Conservation (phyloP, 2,329 filamentous ascomycete genomes). For the Fusarium miscanthi region DNA sequence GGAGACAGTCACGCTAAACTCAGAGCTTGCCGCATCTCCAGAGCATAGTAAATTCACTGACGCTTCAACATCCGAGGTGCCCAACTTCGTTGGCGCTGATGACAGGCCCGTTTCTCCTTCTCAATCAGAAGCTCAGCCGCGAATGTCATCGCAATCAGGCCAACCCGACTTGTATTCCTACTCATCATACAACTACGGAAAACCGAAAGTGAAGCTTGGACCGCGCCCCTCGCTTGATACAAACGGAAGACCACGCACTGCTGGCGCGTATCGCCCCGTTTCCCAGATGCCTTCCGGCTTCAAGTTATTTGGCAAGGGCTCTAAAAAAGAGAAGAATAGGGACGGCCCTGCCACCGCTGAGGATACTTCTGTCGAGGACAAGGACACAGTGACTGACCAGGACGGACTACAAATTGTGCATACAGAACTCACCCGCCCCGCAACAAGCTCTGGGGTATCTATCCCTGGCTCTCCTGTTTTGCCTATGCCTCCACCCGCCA, state of each 20-base stretch:
- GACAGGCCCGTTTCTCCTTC: conserved; percentile 58
- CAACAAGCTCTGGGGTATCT: conserved; percentile 59
- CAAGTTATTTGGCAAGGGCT: conserved; percentile 72
- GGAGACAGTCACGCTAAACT: conserved; percentile 61
- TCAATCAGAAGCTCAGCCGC: conserved; percentile 57
- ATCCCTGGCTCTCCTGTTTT: conserved; percentile 53
- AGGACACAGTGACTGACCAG: conserved; percentile 50
- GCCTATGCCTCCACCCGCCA: conserved; percentile 56
- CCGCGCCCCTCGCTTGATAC: conserved; percentile 82
- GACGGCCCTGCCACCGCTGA: conserved; percentile 46
- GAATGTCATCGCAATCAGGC: conserved; percentile 64
- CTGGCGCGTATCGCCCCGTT: conserved; percentile 74
- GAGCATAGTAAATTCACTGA: conserved; percentile 61
- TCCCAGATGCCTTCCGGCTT: conserved; percentile 85
- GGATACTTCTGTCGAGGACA: conserved; percentile 53
- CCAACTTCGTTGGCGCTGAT: conserved; percentile 62
- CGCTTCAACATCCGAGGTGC: conserved; percentile 60
- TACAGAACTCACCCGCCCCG: conserved; percentile 49
- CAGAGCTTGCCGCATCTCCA: conserved; percentile 62
- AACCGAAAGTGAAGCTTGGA: conserved; percentile 88
- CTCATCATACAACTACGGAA: conserved; percentile 64
- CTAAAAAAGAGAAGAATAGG: conserved; percentile 58
- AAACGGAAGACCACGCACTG: conserved; percentile 70
- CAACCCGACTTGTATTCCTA: conserved; percentile 63
- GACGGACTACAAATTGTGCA: conserved; percentile 45